phyloP scores from a whole-genome alignment of 768 basidiomycete species.

The Mycena venus region DNA sequence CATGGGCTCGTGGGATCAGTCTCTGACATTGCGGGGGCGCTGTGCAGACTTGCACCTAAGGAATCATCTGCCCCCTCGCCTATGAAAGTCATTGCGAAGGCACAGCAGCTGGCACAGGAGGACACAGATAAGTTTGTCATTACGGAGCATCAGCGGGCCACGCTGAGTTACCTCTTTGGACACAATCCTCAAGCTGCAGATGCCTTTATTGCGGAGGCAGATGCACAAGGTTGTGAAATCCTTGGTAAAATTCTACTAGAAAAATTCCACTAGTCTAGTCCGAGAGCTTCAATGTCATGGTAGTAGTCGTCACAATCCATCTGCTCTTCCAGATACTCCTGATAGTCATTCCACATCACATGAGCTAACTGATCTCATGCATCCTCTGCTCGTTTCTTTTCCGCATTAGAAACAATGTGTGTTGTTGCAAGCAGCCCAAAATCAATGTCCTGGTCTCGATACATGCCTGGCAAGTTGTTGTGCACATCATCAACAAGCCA shows the following conservation, averaged over 20 bases:
- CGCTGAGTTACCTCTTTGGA: not conserved
- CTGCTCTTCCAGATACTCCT: not conserved
- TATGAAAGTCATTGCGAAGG: no score
- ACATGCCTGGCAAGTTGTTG: no score
- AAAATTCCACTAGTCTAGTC: not conserved
- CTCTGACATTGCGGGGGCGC: no score
- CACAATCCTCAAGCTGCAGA: not conserved
- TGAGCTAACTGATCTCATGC: conserved; percentile 38
- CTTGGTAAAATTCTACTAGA: no score
- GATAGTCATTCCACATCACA: conserved; percentile 43
- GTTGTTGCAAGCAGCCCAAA: conserved; percentile 21
- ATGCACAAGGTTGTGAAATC: not conserved
- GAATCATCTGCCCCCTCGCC: no score
- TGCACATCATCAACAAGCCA: no score
- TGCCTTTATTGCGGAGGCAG: not conserved
- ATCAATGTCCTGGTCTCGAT: no score
- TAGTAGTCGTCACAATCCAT: not conserved
- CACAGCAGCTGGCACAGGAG: no score
- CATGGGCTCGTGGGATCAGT: no score
- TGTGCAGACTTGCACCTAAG: no score
- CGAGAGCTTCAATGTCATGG: not conserved
- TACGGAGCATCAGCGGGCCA: not conserved
- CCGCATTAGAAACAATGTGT: not conserved
- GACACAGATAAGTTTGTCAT: no score
- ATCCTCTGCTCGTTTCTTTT: conserved; percentile 21